Conservation (phyloP, 306 rosid genomes). For the Quercus alba region DNA sequence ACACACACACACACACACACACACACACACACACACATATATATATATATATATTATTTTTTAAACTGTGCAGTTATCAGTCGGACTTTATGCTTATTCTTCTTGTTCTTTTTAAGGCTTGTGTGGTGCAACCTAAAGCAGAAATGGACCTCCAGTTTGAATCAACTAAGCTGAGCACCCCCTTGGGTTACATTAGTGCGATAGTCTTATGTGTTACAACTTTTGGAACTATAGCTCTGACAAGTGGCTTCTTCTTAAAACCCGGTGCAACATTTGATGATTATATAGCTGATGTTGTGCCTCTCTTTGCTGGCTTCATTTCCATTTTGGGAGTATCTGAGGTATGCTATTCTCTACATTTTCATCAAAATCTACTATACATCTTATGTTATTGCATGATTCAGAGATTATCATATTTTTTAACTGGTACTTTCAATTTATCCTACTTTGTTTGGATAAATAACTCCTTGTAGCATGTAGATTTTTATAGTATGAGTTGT, state of each 20-base stretch:
- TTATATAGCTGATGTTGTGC: conserved; percentile 71
- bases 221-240: conserved; percentile 85
- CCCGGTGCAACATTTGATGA: conserved; percentile 86
- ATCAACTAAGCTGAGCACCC: conserved; percentile 72
- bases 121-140: conserved; percentile 92
- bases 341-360: conserved; percentile 36
- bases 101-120: conserved; percentile 46
- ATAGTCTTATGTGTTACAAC: conserved; percentile 66
- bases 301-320: conserved; percentile 83
- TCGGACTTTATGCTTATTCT: not conserved
- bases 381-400: conserved; percentile 4
- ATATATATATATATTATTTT: no score
- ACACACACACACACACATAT: no score
- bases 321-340: conserved; percentile 89
- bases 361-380: not conserved
- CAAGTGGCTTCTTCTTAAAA: conserved; percentile 90
- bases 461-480: not conserved
- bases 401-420: not conserved
- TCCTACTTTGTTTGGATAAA: not conserved
- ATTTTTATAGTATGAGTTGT: not conserved
- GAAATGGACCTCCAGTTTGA: conserved; percentile 93
- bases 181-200: conserved; percentile 75
- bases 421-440: not conserved
- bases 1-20: no score
- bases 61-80: not conserved